Percentiles rank a stretch among this genome's conserved stretches.
These are phyloP conservation scores for Penicillium sp. DNA, from an alignment of 2,329 filamentous ascomycete species.

Conservation along the genomic window DNA sequence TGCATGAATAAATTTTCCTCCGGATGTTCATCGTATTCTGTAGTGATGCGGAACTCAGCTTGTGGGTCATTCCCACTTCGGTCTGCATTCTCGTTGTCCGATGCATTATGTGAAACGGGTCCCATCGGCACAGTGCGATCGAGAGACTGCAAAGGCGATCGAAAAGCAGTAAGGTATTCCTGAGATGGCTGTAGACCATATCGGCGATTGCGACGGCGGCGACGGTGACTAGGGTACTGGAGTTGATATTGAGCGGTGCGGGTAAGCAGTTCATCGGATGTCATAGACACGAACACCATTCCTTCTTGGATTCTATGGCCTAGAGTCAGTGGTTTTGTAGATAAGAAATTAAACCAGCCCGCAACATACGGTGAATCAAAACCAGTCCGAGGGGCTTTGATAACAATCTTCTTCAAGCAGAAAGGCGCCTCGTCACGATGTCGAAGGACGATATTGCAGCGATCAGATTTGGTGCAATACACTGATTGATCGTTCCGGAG, in stretches of 20 bases:
- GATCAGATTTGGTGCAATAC: conserved; percentile 86
- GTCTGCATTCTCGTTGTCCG: conserved; percentile 27
- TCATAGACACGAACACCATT: conserved; percentile 89
- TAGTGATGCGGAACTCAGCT: conserved; percentile 42
- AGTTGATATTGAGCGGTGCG: conserved; percentile 77
- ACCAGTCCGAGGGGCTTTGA: conserved; percentile 78
- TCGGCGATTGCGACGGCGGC: conserved; percentile 36
- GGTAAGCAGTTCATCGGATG: conserved; percentile 72
- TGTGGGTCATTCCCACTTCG: conserved; percentile 25
- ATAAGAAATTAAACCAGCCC: background rate
- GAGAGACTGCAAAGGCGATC: conserved; percentile 41
- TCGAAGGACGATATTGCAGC: conserved; percentile 82
- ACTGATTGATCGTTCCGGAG: conserved; percentile 80
- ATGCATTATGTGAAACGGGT: conserved; percentile 30
- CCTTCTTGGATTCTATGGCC: conserved; percentile 77
- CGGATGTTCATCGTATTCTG: conserved; percentile 43
- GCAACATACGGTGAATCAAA: conserved; percentile 82
- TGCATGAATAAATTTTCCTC: conserved; percentile 44
- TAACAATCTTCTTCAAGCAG: conserved; percentile 79
- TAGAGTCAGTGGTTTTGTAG: conserved; percentile 1
- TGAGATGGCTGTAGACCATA: conserved; percentile 41
- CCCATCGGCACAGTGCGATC: conserved; percentile 34
- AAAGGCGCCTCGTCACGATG: conserved; percentile 83
- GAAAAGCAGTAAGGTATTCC: conserved; percentile 45
- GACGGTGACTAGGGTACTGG: conserved; percentile 56